Conservation (phyloP, 208 protist genomes). For the Leishmania braziliensis region DNA sequence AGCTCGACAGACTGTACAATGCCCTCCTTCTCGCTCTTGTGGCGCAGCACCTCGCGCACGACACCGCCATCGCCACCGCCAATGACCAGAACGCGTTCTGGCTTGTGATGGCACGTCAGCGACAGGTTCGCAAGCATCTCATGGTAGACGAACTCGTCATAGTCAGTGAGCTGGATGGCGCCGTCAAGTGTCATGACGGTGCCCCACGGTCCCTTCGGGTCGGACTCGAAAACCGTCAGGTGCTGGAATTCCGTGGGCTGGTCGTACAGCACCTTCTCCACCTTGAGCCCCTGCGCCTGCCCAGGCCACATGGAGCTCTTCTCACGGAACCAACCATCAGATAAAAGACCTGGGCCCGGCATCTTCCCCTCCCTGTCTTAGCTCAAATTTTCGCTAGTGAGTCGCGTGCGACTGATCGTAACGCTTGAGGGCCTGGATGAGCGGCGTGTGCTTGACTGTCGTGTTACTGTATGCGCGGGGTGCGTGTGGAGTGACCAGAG, state of each 20-base stretch:
- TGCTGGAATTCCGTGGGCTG: slow-evolving; percentile 85
- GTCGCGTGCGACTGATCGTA: neutral
- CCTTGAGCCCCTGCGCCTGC: slow-evolving; percentile 85
- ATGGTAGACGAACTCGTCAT: slow-evolving; percentile 98
- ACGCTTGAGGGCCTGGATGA: neutral
- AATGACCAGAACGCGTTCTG: slow-evolving; percentile 95
- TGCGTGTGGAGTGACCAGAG: neutral
- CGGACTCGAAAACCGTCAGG: slow-evolving; percentile 86
- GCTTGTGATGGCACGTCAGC: slow-evolving; percentile 89
- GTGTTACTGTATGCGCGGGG: neutral
- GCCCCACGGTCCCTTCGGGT: slow-evolving; percentile 91
- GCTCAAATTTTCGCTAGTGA: neutral
- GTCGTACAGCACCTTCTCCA: slow-evolving; percentile 90
- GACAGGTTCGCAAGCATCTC: slow-evolving; percentile 98
- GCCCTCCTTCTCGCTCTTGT: slow-evolving; percentile 54
- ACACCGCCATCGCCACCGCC: slow-evolving; percentile 98
- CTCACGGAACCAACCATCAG: slow-evolving; percentile 93
- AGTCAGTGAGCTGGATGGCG: slow-evolving; percentile 96
- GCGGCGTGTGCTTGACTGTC: neutral
- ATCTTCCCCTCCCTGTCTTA: slow-evolving; percentile 16
- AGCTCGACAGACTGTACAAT: slow-evolving; percentile 92
- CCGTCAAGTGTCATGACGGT: slow-evolving; percentile 97
- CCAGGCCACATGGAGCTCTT: slow-evolving; percentile 89
- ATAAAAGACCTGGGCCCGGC: slow-evolving; percentile 72
- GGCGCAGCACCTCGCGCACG: slow-evolving; percentile 95